These are phyloP conservation scores for Diversispora epigaea DNA, from an alignment of 192 early-diverging fungal species.

Conservation along the genomic window DNA sequence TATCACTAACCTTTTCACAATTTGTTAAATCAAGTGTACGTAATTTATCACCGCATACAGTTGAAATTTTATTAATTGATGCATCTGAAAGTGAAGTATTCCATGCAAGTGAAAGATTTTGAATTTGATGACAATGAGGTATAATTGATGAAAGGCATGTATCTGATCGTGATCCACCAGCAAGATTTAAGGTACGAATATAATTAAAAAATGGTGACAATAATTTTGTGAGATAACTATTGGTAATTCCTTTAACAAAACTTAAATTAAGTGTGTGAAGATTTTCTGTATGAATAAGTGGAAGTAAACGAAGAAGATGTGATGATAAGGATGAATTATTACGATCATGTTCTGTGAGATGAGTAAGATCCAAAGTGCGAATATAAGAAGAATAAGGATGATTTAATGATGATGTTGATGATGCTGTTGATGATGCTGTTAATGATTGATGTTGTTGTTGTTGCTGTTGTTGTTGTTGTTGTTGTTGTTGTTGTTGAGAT, in stretches of 20 bases:
- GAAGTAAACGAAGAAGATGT: conserved; percentile 28
- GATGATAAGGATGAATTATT: conserved; percentile 29
- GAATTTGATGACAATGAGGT: conserved; percentile 27
- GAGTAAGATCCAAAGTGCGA: conserved; percentile 24
- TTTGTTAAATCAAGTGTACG: conserved; percentile 31
- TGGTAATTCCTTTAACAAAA: conserved; percentile 32
- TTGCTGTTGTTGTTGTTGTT: neutral
- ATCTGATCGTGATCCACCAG: conserved; percentile 26
- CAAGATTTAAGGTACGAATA: conserved; percentile 24
- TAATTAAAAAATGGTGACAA: conserved; percentile 26
- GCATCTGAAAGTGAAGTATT: conserved; percentile 29
- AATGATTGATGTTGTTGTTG: neutral
- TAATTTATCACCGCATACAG: conserved; percentile 3
- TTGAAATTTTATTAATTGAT: conserved; percentile 21
- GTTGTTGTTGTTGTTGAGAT: neutral
- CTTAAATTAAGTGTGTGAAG: conserved; percentile 21
- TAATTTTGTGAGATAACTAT: conserved; percentile 32
- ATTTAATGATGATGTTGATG: neutral
- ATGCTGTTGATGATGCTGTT: conserved; percentile 17
- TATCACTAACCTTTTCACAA: conserved; percentile 34
- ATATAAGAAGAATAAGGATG: conserved; percentile 28
- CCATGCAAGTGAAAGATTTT: conserved; percentile 30
- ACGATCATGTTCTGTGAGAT: conserved; percentile 29
- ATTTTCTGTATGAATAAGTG: conserved; percentile 26
- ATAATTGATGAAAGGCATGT: conserved; percentile 24